These are phyloP conservation scores for Calophaca sinica DNA, from an alignment of 306 rosid species.

Conservation along the genomic window DNA sequence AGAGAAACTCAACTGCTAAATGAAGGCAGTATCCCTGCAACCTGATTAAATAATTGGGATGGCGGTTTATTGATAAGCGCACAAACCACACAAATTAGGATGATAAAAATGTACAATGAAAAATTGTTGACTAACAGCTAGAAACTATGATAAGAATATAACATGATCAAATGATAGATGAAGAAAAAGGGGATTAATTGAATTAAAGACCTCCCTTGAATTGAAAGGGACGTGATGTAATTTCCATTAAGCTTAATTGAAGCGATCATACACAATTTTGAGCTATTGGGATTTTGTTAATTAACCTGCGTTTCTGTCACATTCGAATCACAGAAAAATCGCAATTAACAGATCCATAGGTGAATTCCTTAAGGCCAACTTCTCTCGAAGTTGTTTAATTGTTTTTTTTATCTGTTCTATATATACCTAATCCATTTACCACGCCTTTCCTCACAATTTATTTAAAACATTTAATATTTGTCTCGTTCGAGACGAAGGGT, in stretches of 20 bases:
- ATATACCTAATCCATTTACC: constrained; percentile 64
- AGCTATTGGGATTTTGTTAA: too few species aligned
- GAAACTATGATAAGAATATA: neutral
- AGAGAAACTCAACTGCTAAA: constrained; percentile 37
- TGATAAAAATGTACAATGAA: too few species aligned
- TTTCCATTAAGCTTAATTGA: neutral
- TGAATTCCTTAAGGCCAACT: constrained; percentile 37
- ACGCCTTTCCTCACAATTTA: constrained; percentile 32
- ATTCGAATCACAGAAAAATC: constrained; percentile 48
- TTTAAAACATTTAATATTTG: constrained; percentile 21
- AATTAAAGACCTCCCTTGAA: neutral
- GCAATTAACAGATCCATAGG: constrained; percentile 45
- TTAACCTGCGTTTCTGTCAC: constrained; percentile 33
- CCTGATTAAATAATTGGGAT: neutral
- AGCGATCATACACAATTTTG: neutral
- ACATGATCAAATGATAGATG: neutral
- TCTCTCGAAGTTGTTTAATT: neutral
- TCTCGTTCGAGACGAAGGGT: constrained; percentile 31
- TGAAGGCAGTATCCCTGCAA: neutral
- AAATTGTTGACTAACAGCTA: neutral
- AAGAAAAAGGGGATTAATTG: neutral
- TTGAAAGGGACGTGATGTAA: neutral
- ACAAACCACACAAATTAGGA: neutral
- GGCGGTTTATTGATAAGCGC: constrained; percentile 5
- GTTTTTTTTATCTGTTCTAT: constrained; percentile 39